phyloP scores from a whole-genome alignment of 352 stramenopile genomes.

The Phytophthora pisi region DNA sequence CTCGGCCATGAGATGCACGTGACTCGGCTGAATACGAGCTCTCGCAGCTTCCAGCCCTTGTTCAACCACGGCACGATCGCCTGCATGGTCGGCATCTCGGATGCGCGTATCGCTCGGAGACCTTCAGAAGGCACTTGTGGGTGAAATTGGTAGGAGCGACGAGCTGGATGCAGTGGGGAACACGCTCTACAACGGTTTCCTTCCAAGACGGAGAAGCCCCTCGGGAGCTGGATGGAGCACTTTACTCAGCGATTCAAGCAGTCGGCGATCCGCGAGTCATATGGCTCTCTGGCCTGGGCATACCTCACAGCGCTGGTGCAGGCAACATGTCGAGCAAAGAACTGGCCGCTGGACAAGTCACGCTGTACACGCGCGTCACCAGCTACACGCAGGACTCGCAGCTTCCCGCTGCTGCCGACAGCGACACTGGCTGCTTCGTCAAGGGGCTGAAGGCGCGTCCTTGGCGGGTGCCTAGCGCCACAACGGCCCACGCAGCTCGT shows the following conservation, averaged over 20 bases:
- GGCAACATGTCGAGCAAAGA: conserved; percentile 92
- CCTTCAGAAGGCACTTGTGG: conserved; percentile 92
- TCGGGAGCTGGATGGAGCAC: conserved; percentile 95
- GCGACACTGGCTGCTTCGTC: conserved; percentile 93
- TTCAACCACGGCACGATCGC: conserved; percentile 41
- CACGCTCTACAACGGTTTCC: conserved; percentile 91
- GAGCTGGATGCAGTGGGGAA: conserved; percentile 93
- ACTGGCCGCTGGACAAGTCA: conserved; percentile 97
- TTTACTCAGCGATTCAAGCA: conserved; percentile 89
- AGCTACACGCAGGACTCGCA: conserved; percentile 69
- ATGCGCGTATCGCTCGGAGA: conserved; percentile 90
- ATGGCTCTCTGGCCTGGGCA: conserved; percentile 94
- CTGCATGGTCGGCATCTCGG: conserved; percentile 41
- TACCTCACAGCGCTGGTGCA: conserved; percentile 96
- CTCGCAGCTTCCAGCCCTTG: conserved; percentile 37
- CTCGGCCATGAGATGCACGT: conserved; percentile 45
- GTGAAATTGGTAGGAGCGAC: conserved; percentile 97
- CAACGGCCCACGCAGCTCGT: conserved; percentile 96
- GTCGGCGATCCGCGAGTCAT: conserved; percentile 94
- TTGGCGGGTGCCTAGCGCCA: conserved; percentile 84
- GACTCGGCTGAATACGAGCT: conserved; percentile 54
- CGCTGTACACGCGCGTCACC: conserved; percentile 94
- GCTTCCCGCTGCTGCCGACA: conserved; percentile 29
- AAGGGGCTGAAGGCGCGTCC: conserved; percentile 93
- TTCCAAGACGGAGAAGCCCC: conserved; percentile 94